Evolutionary conservation across 2,329 filamentous ascomycete species (phyloP), one percentile per base, ranked within the genome.

Genomic region (Calonectria fujianensis): DNA sequence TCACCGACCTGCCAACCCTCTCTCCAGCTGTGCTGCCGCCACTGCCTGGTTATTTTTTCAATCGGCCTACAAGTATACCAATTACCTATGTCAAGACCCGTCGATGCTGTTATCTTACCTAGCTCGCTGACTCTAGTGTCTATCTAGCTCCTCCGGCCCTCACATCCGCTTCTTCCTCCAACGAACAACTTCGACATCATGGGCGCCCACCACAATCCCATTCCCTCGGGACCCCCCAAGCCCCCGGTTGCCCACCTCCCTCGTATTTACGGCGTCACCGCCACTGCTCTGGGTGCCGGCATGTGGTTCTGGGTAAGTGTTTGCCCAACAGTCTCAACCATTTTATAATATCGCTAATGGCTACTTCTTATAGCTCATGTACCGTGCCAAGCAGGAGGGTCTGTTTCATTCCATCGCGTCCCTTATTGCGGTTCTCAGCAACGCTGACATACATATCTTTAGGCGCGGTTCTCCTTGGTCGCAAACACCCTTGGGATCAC

Each of bases 271-370:
- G 92, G 95, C 84, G 94, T 96, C 86, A 91, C 93, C 73, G 96
- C 95, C 61, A 98, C 95, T 57, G 95, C 93, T 76, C 90, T 99
- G 77, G 95, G 96, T 80, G 97, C 97, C 70, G 95, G 94, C 88
- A 99, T 98, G 97, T 99, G 97, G 97, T 98, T 99, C 88, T 99
- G 97, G 86, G 96, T 98, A 91, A 84, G 94, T 14, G 9, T 24
- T 69, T 8, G 24, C 14, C 31, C 29, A 31, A 29, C 18, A 59
- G 32, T 59, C 27, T 64, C 31, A 35, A 32, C 7, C 27, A 31
- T 3, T 16, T 18, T 4, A 6, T 14, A 45, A 31, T 31, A 20
- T n/a, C 31, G 35, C 57, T 65, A 37, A 67, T 57, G 35, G 54
- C 50, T 35, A 18, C n/a, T 45, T 39, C 5, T 39, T 37, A 39